Percentiles rank a stretch among this genome's conserved stretches.
Evolutionary conservation across 306 rosid genomes (phyloP).

Genomic region (Fragaria iinumae): DNA sequence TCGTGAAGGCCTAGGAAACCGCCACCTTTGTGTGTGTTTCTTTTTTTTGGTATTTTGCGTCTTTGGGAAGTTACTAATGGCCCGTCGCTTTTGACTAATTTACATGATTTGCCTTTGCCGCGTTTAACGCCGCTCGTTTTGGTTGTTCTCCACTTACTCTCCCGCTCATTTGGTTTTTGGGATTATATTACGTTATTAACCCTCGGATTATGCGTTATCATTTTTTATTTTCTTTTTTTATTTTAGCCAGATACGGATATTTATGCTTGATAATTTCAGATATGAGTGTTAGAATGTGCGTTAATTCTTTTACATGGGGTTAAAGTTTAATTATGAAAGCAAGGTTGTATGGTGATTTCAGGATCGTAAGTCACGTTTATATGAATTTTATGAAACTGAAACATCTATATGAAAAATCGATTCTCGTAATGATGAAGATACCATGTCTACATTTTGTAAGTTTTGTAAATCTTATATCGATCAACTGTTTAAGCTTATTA

Average conservation of each 20-base stretch:
- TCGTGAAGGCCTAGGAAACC: slow-evolving; percentile 48
- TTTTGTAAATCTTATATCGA: too few relatives aligned
- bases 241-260: background rate
- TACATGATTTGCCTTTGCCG: slow-evolving; percentile 30
- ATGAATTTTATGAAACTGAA: background rate
- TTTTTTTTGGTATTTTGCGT: slow-evolving; percentile 4
- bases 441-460: too few relatives aligned
- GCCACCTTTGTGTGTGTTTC: slow-evolving; percentile 23
- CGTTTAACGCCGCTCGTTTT: slow-evolving; percentile 44
- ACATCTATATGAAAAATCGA: too few relatives aligned
- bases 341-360: background rate
- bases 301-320: background rate
- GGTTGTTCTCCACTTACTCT: slow-evolving; percentile 14
- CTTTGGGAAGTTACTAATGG: slow-evolving; percentile 11
- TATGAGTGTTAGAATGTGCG: background rate
- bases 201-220: background rate
- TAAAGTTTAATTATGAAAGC: background rate
- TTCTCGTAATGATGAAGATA: too few relatives aligned
- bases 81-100: slow-evolving; percentile 47
- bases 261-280: background rate
- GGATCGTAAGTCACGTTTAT: background rate
- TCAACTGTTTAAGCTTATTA: too few relatives aligned
- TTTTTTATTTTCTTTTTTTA: background rate
- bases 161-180: slow-evolving; percentile 8
- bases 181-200: background rate